A percentile compares a stretch with the other conserved stretches of the same genome.
Conservation (phyloP, 108 stramenopile genomes). For the Nannochloropsis salina region DNA sequence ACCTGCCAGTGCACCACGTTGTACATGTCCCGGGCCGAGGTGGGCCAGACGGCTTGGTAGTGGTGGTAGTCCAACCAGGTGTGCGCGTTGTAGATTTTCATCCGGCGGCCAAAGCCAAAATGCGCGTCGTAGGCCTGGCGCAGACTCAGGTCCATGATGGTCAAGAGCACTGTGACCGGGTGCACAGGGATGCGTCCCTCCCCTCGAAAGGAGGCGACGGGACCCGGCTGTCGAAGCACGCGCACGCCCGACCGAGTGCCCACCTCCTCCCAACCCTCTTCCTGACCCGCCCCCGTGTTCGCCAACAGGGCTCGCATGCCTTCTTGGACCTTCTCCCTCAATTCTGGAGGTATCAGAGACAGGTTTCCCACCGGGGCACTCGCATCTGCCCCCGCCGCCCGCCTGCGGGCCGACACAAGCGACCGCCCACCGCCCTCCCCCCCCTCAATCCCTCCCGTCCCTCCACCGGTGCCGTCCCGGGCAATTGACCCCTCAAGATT, state of each 20-base stretch:
- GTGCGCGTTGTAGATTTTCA: constrained; percentile 4
- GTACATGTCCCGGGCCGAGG: neutral
- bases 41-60: neutral
- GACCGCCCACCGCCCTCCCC: neutral
- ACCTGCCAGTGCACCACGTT: neutral
- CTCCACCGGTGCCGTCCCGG: too few species aligned
- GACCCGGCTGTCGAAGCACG: neutral
- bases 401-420: neutral
- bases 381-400: neutral
- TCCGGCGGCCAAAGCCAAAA: neutral
- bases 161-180: neutral
- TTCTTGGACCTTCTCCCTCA: neutral
- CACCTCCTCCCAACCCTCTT: constrained; percentile 6
- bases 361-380: neutral
- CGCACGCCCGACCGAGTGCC: neutral
- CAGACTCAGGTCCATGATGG: neutral
- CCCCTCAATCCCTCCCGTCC: neutral
- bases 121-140: neutral
- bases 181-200: neutral
- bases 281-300: neutral
- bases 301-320: neutral
- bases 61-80: constrained; percentile 15
- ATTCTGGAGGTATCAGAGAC: neutral
- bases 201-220: neutral
- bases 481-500: neutral